A percentile compares a stretch with the other conserved stretches of the same genome.
Evolutionary conservation across 495 filamentous ascomycete genomes (phyloP).

Genomic region (Schizothecium vesticola): DNA sequence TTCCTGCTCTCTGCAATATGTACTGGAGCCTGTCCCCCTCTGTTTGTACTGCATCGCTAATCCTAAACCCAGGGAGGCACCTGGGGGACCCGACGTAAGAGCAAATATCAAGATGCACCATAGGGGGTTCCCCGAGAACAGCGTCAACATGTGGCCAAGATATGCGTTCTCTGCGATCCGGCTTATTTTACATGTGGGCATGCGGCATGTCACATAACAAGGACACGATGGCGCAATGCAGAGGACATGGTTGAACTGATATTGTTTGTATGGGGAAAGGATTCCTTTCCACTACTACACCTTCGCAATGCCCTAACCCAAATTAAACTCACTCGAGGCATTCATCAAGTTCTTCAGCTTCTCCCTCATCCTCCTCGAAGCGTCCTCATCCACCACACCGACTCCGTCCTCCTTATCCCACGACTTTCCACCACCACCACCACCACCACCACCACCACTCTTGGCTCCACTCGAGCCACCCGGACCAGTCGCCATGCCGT

Average conservation of each 20-base stretch:
- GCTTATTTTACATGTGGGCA: no score
- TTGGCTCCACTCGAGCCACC: conserved; percentile 13
- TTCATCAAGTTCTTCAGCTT: conserved; percentile 78
- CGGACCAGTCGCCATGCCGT: conserved; percentile 4
- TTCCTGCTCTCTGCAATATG: no score
- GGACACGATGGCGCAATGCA: not conserved
- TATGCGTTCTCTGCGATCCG: no score
- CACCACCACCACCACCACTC: conserved; percentile 38
- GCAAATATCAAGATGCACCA: no score
- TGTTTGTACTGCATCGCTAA: no score
- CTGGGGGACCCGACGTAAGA: no score
- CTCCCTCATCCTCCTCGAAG: conserved; percentile 65
- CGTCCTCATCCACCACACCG: conserved; percentile 53
- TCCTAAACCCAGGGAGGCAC: no score
- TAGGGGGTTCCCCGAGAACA: no score
- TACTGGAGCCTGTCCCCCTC: not conserved
- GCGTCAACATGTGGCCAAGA: no score
- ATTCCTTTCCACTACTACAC: not conserved
- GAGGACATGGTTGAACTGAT: not conserved
- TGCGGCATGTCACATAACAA: no score
- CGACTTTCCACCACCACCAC: conserved; percentile 5
- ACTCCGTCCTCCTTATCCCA: conserved; percentile 14
- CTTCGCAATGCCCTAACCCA: conserved; percentile 51
- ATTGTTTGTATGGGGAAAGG: no score
- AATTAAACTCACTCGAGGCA: conserved; percentile 78